Percentiles rank a stretch among this genome's conserved stretches.
Conservation (phyloP, 1,139 yeast genomes). For the Taphrina confusa region DNA sequence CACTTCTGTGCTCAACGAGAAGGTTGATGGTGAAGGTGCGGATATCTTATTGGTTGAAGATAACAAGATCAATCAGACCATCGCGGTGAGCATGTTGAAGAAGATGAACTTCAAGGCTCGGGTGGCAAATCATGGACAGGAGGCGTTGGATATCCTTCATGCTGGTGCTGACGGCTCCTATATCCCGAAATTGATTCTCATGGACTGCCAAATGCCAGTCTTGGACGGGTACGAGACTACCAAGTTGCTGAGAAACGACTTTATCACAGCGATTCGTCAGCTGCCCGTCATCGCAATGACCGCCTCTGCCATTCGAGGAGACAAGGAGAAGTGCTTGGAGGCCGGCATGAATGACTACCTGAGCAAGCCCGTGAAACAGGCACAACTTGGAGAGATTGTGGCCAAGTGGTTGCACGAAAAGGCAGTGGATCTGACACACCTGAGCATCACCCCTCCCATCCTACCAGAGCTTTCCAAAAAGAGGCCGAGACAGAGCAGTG, state of each 20-base stretch:
- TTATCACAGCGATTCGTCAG: constrained; percentile 48
- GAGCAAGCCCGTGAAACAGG: constrained; percentile 51
- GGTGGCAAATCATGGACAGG: constrained; percentile 28
- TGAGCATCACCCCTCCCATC: constrained; percentile 3
- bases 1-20: background rate
- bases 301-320: constrained; percentile 62
- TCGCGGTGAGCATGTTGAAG: constrained; percentile 10
- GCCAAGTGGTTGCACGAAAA: constrained; percentile 36
- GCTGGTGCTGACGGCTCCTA: constrained; percentile 45
- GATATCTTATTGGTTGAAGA: constrained; percentile 25
- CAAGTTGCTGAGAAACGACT: constrained; percentile 45
- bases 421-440: constrained; percentile 6
- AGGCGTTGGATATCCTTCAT: constrained; percentile 23
- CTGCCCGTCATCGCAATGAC: constrained; percentile 55
- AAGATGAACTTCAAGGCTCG: constrained; percentile 8
- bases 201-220: constrained; percentile 61
- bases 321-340: constrained; percentile 53
- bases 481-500: constrained; percentile 10
- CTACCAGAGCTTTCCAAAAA: background rate
- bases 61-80: constrained; percentile 21
- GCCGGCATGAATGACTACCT: constrained; percentile 60
- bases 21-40: constrained; percentile 15
- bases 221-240: constrained; percentile 51
- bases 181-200: constrained; percentile 58
- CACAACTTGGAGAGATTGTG: constrained; percentile 36